Base-by-base conservation (phyloP, 2,329 filamentous ascomycete genomes). In the Penicillium sp. region DNA sequence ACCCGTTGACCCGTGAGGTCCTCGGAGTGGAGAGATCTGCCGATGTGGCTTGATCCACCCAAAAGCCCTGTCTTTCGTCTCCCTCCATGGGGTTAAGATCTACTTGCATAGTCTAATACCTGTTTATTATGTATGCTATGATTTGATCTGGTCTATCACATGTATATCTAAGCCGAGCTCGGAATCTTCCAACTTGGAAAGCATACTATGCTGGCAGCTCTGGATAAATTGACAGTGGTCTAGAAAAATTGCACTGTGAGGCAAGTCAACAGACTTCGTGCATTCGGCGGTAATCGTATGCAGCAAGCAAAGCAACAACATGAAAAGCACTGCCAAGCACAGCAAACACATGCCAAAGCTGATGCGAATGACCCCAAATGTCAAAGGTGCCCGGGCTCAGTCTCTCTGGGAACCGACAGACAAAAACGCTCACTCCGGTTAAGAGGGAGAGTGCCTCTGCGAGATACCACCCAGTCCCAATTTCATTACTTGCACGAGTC, bases 321-420 rank as follows among this genome's bases (percentile, higher is more conserved):
- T 59, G 53, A 31, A 51, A 57, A 11, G 10, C 50, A 9, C 59
- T 24, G 2, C 56, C 59, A 32, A 61, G 18, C 18, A 61, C 57
- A 39, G 56, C 57, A 46, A 56, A 60, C 3, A 11, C 22, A 34
- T 61, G 59, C 45, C 50, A 61, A 35, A 61, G 46, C 48, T 61
- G 56, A 57, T 59, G 53, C 4, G 56, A 61, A 57, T 61, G 59
- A 5, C 57, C 53, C n/a, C 45, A 55, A 32, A 59, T 57, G 46
- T 61, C 59, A 52, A 61, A 61, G 13, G 50, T 40, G 9, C 53
- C 56, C 1, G 57, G 59, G 14, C 50, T 54, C 34, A 59, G 7
- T 39, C 56, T 61, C 34, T 59, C 56, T n/a, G 59, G 57, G 13
- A 56, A 31, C n/a, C 59, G 53, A 34, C 24, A 22, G 11, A 61